Base-by-base conservation (phyloP, 2,329 filamentous ascomycete species). In the Exophiala alcalophila region DNA sequence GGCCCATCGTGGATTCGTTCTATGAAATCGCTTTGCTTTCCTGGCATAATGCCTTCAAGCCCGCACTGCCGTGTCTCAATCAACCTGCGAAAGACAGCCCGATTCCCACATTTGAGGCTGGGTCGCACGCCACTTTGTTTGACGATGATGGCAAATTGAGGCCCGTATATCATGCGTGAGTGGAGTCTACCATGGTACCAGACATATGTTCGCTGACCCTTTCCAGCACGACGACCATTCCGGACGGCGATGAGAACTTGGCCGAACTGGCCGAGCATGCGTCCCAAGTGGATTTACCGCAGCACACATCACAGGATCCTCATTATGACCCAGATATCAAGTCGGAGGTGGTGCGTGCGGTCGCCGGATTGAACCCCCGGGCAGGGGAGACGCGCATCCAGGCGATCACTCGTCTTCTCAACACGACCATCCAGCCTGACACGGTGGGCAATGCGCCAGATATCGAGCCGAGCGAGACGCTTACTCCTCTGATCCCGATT, bases 11-110 rank as follows among this genome's bases (percentile, higher is more conserved):
- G 0, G 83, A 89, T 55, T 78, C 79, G 1, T 63, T 90, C 16
- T 89, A 87, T 58, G 86, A 91, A 50, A 81, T 81, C 50, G 82
- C 83, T 1, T 61, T 89, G 26, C 72, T 89, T 5, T 83, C 81
- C 0, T 91, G 85, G 85, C 71, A 82, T 50, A 80, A 80, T 47
- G 64, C 66, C 1, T 58, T 87, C 0, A 65, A 79, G 0, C 80
- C 82, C 2, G 70, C 77, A 0, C 59, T 85, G 5, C 81, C 81
- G 4, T 74, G 68, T 38, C 61, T 74, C 11, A 61, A 67, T n/a
- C 67, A 64, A 1, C 74, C 77, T 0, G 78, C 78, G 3, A 61
- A 62, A 3, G 50, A 32, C 28, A 46, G 52, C 3, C 45, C 50
- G 1, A 52, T 56, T 5, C 57, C 60, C 5, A 57, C 55, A 27